phyloP scores from a whole-genome alignment of 306 rosid genomes.

The Gastrolobium bilobum region DNA sequence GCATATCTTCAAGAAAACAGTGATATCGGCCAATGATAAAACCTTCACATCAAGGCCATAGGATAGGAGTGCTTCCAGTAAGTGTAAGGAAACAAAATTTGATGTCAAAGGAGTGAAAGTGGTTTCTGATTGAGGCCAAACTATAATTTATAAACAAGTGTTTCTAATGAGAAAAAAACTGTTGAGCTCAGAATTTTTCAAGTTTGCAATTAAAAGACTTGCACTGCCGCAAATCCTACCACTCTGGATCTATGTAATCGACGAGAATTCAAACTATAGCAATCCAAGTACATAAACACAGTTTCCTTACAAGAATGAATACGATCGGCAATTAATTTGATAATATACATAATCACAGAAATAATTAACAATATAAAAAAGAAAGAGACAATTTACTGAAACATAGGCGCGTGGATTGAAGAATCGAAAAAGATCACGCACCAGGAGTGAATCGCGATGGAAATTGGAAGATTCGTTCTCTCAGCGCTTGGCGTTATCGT shows the following conservation, averaged over 20 bases:
- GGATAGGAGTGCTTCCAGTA: not conserved
- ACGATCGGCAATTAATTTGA: slow-evolving; percentile 29
- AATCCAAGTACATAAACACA: slow-evolving; percentile 42
- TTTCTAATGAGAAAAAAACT: not conserved
- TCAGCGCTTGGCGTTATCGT: slow-evolving; percentile 61
- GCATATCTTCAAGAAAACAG: too few species aligned
- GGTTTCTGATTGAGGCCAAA: slow-evolving; percentile 10
- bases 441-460: not conserved
- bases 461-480: not conserved
- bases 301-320: slow-evolving; percentile 34
- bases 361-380: not conserved
- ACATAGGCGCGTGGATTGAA: slow-evolving; percentile 28
- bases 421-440: not conserved
- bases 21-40: not conserved
- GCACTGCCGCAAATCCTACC: slow-evolving; percentile 1
- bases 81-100: not conserved
- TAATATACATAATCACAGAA: slow-evolving; percentile 22
- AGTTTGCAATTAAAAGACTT: slow-evolving; percentile 3
- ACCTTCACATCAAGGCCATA: not conserved
- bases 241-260: too few species aligned
- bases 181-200: not conserved
- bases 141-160: slow-evolving; percentile 4
- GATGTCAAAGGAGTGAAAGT: slow-evolving; percentile 11
- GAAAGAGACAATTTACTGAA: slow-evolving; percentile 18
- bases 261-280: slow-evolving; percentile 18